Percentiles rank a stretch among this genome's conserved stretches.
Conservation (phyloP, 257 asterid genomes). For the Scutellaria barbata region DNA sequence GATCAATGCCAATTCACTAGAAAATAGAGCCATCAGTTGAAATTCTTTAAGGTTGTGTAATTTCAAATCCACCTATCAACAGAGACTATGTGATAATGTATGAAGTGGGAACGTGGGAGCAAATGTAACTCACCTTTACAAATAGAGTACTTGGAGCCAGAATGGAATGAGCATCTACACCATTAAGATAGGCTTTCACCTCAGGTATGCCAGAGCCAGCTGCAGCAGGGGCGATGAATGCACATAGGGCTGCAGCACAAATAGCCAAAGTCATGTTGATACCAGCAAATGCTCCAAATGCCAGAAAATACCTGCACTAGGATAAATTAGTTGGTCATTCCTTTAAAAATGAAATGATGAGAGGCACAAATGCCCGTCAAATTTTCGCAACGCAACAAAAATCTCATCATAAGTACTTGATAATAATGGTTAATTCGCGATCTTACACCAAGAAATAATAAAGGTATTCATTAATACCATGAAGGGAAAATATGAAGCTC, state of each 20-base stretch:
- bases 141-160: conserved; percentile 94
- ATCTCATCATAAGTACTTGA: conserved; percentile 9
- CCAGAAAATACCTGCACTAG: conserved; percentile 63
- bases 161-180: conserved; percentile 94
- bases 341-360: conserved; percentile 32
- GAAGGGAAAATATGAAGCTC: conserved; percentile 24
- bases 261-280: conserved; percentile 59
- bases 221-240: conserved; percentile 91
- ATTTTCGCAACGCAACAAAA: conserved; percentile 7
- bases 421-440: not conserved
- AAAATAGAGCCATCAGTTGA: conserved; percentile 18
- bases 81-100: conserved; percentile 8
- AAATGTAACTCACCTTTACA: conserved; percentile 68
- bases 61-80: not conserved
- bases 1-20: not conserved
- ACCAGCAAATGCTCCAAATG: conserved; percentile 76
- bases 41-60: not conserved
- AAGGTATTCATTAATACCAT: conserved; percentile 4
- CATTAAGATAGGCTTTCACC: conserved; percentile 98
- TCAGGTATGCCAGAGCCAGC: conserved; percentile 99
- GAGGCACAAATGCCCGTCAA: conserved; percentile 1
- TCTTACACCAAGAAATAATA: not conserved
- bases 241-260: conserved; percentile 82
- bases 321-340: conserved; percentile 34
- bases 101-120: not conserved